Percentiles rank a stretch among this genome's conserved stretches.
phyloP scores from a whole-genome alignment of 495 filamentous ascomycete species.

The Lophiostoma macrostomum region DNA sequence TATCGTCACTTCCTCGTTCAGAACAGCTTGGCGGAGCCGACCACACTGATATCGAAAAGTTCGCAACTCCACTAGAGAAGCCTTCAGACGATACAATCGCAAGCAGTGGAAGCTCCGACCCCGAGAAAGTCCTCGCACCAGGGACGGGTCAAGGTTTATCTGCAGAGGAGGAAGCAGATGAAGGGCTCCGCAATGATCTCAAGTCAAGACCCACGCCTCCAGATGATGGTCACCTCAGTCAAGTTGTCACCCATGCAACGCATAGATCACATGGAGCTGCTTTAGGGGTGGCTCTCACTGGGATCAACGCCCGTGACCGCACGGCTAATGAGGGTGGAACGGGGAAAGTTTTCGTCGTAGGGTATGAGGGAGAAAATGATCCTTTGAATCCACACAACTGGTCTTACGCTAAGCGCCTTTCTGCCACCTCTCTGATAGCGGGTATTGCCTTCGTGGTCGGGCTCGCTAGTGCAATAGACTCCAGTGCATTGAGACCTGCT shows the following conservation, averaged over 20 bases:
- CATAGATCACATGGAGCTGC: not conserved
- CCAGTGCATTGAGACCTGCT: slow-evolving; percentile 46
- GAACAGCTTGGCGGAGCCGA: not conserved
- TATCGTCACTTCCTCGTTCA: not conserved
- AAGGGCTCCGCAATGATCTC: too few species aligned
- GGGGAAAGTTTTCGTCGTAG: slow-evolving; percentile 56
- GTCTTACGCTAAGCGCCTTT: slow-evolving; percentile 40
- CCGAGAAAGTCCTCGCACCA: too few species aligned
- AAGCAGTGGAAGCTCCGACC: not conserved
- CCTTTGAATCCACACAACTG: slow-evolving; percentile 58
- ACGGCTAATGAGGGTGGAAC: slow-evolving; percentile 35
- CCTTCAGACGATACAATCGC: not conserved
- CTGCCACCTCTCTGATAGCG: slow-evolving; percentile 52
- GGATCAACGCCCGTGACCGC: slow-evolving; percentile 43
- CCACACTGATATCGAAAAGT: not conserved
- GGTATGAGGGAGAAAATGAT: slow-evolving; percentile 55
- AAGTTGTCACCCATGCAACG: not conserved
- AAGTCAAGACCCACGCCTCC: not conserved
- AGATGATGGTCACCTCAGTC: not conserved
- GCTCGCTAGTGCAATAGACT: slow-evolving; percentile 53
- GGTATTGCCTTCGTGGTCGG: slow-evolving; percentile 51
- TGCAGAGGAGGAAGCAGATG: too few species aligned
- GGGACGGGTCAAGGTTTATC: too few species aligned
- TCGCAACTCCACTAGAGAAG: not conserved
- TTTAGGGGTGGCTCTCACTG: not conserved